phyloP scores from a whole-genome alignment of 192 early-diverging fungal species.

The Backusella mclennaniae region DNA sequence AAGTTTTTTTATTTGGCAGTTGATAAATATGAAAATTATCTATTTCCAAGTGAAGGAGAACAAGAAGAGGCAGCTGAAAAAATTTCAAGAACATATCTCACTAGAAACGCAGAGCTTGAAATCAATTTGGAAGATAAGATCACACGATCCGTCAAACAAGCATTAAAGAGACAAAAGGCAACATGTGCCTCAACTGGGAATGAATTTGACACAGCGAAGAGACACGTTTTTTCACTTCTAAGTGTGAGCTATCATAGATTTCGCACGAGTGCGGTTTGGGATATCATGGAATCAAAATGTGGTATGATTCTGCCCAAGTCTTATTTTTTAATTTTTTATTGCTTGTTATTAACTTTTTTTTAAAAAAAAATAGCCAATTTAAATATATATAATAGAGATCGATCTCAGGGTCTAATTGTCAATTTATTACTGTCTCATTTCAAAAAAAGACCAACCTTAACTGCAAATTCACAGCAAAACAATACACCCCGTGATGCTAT shows the following conservation, averaged over 20 bases:
- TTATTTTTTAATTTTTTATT: neutral
- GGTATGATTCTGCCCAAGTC: neutral
- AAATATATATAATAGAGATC: slow-evolving; percentile 3
- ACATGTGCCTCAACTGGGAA: slow-evolving; percentile 3
- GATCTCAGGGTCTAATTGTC: slow-evolving; percentile 6
- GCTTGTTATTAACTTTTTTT: neutral
- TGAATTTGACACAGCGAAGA: slow-evolving; percentile 14
- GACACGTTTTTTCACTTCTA: slow-evolving; percentile 10
- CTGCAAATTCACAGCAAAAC: neutral
- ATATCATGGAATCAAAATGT: slow-evolving; percentile 15
- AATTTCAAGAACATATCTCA: slow-evolving; percentile 6
- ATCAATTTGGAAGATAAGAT: slow-evolving; percentile 9
- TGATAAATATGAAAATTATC: slow-evolving; percentile 9
- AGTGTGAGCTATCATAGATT: slow-evolving; percentile 13
- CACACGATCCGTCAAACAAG: slow-evolving; percentile 1
- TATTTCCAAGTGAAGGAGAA: neutral
- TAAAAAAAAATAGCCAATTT: neutral
- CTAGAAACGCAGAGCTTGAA: slow-evolving; percentile 8
- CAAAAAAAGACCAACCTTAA: neutral
- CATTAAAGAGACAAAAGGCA: slow-evolving; percentile 3
- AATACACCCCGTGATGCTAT: neutral
- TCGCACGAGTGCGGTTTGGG: slow-evolving; percentile 3
- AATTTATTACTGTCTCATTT: slow-evolving; percentile 9
- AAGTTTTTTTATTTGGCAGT: slow-evolving; percentile 19
- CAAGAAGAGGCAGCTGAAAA: slow-evolving; percentile 7